Evolutionary conservation across 768 basidiomycete genomes (phyloP).

Genomic region (Termitomyces sp.): DNA sequence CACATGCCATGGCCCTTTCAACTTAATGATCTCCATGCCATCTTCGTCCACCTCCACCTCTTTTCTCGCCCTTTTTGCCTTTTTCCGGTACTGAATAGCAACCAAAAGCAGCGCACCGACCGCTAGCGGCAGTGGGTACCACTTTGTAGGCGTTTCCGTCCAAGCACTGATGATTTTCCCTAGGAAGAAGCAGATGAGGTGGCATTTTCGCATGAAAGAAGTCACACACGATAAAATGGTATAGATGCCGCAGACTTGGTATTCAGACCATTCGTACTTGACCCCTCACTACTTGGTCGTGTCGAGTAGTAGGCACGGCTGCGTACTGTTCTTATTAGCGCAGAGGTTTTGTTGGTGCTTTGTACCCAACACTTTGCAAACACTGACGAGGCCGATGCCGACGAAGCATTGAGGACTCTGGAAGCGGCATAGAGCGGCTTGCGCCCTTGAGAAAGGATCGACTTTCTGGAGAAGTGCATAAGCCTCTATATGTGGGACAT

Average conservation of each 20-base stretch:
- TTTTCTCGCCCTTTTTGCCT: constrained; percentile 41
- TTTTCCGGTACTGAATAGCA: constrained; percentile 71
- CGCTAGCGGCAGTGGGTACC: constrained; percentile 92
- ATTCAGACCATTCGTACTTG: constrained; percentile 16
- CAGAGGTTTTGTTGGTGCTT: constrained; percentile 51
- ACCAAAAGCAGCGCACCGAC: constrained; percentile 88
- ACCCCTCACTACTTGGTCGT: constrained; percentile 26
- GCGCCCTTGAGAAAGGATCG: constrained; percentile 47
- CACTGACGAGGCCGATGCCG: constrained; percentile 43
- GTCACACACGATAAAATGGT: constrained; percentile 52
- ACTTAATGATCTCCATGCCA: constrained; percentile 73
- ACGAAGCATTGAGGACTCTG: constrained; percentile 48
- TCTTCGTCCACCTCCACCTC: constrained; percentile 81
- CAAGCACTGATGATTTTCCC: constrained; percentile 73
- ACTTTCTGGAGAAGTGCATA: constrained; percentile 53
- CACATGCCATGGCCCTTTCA: constrained; percentile 94
- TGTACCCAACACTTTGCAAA: constrained; percentile 52
- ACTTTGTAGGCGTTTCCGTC: constrained; percentile 86
- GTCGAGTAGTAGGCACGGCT: constrained; percentile 37
- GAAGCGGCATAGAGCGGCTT: constrained; percentile 58
- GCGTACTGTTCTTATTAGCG: constrained; percentile 43
- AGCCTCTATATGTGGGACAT: constrained; percentile 15
- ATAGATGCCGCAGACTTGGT: constrained; percentile 26
- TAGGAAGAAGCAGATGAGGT: constrained; percentile 22
- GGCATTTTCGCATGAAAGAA: background rate